Evolutionary conservation across 495 filamentous ascomycete species (phyloP).

Genomic region (Xylaria cubensis): DNA sequence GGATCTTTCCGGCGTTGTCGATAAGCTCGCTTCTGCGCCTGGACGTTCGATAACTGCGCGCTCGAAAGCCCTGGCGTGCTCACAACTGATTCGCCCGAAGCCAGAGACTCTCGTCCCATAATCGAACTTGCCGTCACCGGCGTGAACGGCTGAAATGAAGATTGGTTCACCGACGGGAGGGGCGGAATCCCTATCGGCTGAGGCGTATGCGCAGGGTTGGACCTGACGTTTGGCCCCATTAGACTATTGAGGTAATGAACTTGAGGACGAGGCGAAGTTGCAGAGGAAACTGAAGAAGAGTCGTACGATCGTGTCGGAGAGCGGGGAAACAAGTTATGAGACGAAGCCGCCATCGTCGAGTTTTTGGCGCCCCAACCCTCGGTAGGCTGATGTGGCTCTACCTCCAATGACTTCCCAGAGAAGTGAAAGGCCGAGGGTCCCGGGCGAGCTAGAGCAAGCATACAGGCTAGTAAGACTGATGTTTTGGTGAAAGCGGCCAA

Average conservation of each 20-base stretch:
- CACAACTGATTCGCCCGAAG: slow-evolving; percentile 58
- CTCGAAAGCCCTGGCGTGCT: slow-evolving; percentile 59
- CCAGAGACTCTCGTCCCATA: slow-evolving; percentile 60
- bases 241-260: slow-evolving; percentile 54
- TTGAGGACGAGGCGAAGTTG: slow-evolving; percentile 58
- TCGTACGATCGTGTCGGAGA: slow-evolving; percentile 63
- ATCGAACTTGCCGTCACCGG: slow-evolving; percentile 54
- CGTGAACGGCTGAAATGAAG: slow-evolving; percentile 54
- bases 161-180: slow-evolving; percentile 45
- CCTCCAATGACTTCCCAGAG: slow-evolving; percentile 24
- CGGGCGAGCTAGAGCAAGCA: slow-evolving; percentile 26
- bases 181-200: slow-evolving; percentile 55
- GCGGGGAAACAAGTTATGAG: slow-evolving; percentile 59
- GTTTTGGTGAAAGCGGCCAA: slow-evolving; percentile 7
- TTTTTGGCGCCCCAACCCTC: slow-evolving; percentile 32
- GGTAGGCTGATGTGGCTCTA: slow-evolving; percentile 21
- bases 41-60: slow-evolving; percentile 50
- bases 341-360: slow-evolving; percentile 59
- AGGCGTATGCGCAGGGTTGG: slow-evolving; percentile 45
- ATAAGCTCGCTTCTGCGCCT: slow-evolving; percentile 90
- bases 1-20: slow-evolving; percentile 94
- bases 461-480: slow-evolving; percentile 18
- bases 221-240: slow-evolving; percentile 49
- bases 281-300: slow-evolving; percentile 61
- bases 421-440: slow-evolving; percentile 26